Evolutionary conservation across 306 rosid genomes (phyloP).

Genomic region (Cajanus cajan): DNA sequence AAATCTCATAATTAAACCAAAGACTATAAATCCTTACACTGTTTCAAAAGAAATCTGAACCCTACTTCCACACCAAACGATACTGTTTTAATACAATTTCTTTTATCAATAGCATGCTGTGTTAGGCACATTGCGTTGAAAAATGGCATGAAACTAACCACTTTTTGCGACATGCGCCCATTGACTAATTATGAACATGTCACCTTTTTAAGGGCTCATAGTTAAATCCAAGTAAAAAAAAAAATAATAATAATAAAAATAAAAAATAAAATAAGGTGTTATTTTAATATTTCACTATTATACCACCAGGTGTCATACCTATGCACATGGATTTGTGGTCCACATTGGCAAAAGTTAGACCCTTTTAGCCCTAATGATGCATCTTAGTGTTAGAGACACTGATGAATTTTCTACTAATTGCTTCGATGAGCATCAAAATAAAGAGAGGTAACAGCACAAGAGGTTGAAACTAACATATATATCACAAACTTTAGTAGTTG

Average conservation of each 20-base stretch:
- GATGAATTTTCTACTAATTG: background rate
- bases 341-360: conserved; percentile 12
- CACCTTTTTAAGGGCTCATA: conserved; percentile 20
- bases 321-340: conserved; percentile 37
- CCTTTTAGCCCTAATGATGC: conserved; percentile 18
- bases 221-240: conserved; percentile 16
- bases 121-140: conserved; percentile 29
- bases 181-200: conserved; percentile 14
- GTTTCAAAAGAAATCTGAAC: background rate
- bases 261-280: background rate
- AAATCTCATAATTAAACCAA: background rate
- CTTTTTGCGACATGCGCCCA: conserved; percentile 24
- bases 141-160: conserved; percentile 18
- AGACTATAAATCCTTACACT: background rate
- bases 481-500: background rate
- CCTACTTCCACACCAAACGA: too few species aligned
- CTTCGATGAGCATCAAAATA: conserved; percentile 12
- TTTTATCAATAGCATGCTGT: background rate
- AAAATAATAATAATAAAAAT: background rate
- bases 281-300: background rate
- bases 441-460: background rate
- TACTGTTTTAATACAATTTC: background rate
- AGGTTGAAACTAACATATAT: background rate
- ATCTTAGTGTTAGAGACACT: background rate
- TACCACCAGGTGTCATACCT: background rate